phyloP scores from a whole-genome alignment of 2,329 filamentous ascomycete genomes.

The Fusarium setosum region DNA sequence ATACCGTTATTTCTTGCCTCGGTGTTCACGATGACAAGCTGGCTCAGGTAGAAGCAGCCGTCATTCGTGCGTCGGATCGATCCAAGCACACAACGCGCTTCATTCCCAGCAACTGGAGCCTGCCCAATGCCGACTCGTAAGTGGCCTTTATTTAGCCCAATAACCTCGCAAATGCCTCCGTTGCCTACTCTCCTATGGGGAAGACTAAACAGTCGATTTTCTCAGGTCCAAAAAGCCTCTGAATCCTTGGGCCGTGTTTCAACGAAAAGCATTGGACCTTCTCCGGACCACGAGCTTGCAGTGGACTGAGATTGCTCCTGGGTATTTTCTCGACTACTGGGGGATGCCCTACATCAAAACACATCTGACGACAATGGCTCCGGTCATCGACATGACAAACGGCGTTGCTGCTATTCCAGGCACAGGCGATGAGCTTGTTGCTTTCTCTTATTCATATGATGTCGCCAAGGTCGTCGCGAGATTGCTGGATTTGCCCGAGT shows the following conservation, averaged over 20 bases:
- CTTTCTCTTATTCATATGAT: neutral
- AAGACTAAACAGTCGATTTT: neutral
- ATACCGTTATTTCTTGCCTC: neutral
- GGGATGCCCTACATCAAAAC: neutral
- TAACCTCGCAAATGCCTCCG: neutral
- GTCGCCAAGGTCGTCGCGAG: neutral
- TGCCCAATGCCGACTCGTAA: slow-evolving; percentile 8
- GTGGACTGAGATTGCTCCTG: neutral
- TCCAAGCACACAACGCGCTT: slow-evolving; percentile 15
- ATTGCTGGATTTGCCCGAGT: neutral
- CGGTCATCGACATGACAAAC: neutral
- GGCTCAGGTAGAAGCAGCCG: neutral
- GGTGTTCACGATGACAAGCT: slow-evolving; percentile 2
- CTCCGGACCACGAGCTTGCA: neutral
- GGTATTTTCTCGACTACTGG: neutral
- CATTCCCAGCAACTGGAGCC: slow-evolving; percentile 14
- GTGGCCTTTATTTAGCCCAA: neutral
- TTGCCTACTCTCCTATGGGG: neutral
- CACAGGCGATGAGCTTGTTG: neutral
- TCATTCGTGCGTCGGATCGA: slow-evolving; percentile 6
- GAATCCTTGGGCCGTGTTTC: slow-evolving; percentile 9
- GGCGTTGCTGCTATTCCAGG: neutral
- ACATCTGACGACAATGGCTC: neutral
- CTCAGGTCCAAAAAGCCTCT: neutral
- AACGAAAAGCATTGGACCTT: neutral